Evolutionary conservation across 2,329 filamentous ascomycete species (phyloP).

Genomic region (Clarireedia monteithiana): DNA sequence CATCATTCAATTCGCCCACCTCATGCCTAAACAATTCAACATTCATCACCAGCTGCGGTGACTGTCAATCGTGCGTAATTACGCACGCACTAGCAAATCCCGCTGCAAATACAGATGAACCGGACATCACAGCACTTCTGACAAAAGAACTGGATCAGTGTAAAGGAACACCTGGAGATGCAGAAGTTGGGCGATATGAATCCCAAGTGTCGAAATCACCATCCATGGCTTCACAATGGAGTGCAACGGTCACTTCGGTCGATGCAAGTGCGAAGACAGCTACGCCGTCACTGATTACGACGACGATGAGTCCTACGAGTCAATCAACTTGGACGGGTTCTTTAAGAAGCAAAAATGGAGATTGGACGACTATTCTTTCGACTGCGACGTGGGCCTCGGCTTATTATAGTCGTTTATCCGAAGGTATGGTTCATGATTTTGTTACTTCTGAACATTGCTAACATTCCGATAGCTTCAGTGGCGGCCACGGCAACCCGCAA

Average conservation of each 20-base stretch:
- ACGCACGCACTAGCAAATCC: conserved; percentile 16
- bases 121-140: conserved; percentile 3
- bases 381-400: conserved; percentile 9
- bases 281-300: neutral
- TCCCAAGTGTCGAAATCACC: conserved; percentile 19
- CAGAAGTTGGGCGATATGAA: conserved; percentile 13
- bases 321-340: neutral
- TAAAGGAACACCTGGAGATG: conserved; percentile 9
- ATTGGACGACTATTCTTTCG: conserved; percentile 6
- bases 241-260: neutral
- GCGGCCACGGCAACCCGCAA: neutral
- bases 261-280: neutral
- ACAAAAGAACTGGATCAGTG: conserved; percentile 16
- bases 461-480: neutral
- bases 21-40: conserved; percentile 18
- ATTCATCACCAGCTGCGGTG: conserved; percentile 21
- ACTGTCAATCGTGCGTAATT: conserved; percentile 20
- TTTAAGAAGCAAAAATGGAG: neutral
- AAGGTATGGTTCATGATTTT: neutral
- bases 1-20: conserved; percentile 11
- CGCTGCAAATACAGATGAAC: conserved; percentile 1
- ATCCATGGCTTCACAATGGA: conserved; percentile 1
- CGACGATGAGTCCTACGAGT: neutral
- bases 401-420: conserved; percentile 7
- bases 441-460: neutral